Evolutionary conservation across 2,329 filamentous ascomycete genomes (phyloP).

Genomic region (Pezicula carpinea): DNA sequence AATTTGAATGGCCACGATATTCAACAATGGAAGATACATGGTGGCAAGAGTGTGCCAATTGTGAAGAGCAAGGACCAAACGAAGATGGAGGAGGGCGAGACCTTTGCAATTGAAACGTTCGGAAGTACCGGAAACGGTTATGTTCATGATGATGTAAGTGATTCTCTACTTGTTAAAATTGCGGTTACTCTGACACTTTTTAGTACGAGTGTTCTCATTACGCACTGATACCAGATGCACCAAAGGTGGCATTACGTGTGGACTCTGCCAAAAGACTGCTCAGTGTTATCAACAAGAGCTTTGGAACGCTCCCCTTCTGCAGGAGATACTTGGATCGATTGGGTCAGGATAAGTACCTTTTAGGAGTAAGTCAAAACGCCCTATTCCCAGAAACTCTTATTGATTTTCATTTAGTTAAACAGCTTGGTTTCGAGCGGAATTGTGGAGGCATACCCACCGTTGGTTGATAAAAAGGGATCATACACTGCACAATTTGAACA

Average conservation of each 20-base stretch:
- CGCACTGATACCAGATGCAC: slow-evolving; percentile 66
- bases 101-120: slow-evolving; percentile 95
- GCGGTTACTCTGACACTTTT: slow-evolving; percentile 14
- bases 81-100: slow-evolving; percentile 97
- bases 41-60: slow-evolving; percentile 88
- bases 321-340: slow-evolving; percentile 85
- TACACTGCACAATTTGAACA: slow-evolving; percentile 95
- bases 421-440: slow-evolving; percentile 78
- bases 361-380: slow-evolving; percentile 60
- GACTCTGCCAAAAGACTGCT: slow-evolving; percentile 81
- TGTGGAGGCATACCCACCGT: slow-evolving; percentile 83
- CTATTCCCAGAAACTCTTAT: slow-evolving; percentile 2
- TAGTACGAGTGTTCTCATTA: slow-evolving; percentile 84
- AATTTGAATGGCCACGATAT: slow-evolving; percentile 73
- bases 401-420: slow-evolving; percentile 61
- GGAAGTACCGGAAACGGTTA: slow-evolving; percentile 88
- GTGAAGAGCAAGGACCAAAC: slow-evolving; percentile 83
- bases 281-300: slow-evolving; percentile 92
- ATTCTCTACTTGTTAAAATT: neutral
- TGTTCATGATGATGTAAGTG: slow-evolving; percentile 73
- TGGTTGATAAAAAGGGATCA: slow-evolving; percentile 88
- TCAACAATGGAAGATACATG: slow-evolving; percentile 83
- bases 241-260: slow-evolving; percentile 71
- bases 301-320: slow-evolving; percentile 88
- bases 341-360: slow-evolving; percentile 91